A percentile compares a stretch with the other conserved stretches of the same genome.
Evolutionary conservation across 108 stramenopile species (phyloP).

Genomic region (Fragilaria crotonensis): DNA sequence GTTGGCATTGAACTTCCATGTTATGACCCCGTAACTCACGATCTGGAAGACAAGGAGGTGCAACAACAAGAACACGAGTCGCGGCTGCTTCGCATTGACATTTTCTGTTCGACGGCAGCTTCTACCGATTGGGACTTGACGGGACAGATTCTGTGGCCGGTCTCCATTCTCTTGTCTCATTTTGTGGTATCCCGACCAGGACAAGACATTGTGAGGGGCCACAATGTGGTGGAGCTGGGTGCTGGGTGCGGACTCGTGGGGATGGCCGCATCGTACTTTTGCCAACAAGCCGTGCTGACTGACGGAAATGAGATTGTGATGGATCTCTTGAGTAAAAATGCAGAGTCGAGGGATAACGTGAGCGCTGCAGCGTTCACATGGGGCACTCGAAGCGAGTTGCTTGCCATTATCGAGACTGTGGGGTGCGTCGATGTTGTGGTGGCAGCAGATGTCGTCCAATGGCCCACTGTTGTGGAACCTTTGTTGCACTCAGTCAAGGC

Average conservation of each 20-base stretch:
- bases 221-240: conserved; percentile 4
- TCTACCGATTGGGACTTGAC: conserved; percentile 20
- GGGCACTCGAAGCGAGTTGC: conserved; percentile 9
- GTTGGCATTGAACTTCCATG: too few relatives aligned
- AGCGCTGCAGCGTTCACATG: conserved; percentile 1
- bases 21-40: too few relatives aligned
- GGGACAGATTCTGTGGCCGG: conserved; percentile 22
- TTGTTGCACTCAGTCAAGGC: conserved; percentile 13
- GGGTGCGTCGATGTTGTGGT: conserved; percentile 8
- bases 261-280: background rate
- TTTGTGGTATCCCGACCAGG: conserved; percentile 2
- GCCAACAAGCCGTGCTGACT: conserved; percentile 4
- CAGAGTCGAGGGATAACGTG: background rate
- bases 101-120: conserved; percentile 6
- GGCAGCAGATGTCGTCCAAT: conserved; percentile 24
- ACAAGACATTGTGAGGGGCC: background rate
- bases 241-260: conserved; percentile 11
- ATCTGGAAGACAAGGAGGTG: too few relatives aligned
- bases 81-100: too few relatives aligned
- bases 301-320: conserved; percentile 8
- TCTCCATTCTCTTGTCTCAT: conserved; percentile 15
- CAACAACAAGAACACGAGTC: too few relatives aligned
- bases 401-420: background rate
- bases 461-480: conserved; percentile 22
- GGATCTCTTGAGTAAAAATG: conserved; percentile 10